phyloP scores from a whole-genome alignment of 352 stramenopile species.

The Pythium guiyangense region DNA sequence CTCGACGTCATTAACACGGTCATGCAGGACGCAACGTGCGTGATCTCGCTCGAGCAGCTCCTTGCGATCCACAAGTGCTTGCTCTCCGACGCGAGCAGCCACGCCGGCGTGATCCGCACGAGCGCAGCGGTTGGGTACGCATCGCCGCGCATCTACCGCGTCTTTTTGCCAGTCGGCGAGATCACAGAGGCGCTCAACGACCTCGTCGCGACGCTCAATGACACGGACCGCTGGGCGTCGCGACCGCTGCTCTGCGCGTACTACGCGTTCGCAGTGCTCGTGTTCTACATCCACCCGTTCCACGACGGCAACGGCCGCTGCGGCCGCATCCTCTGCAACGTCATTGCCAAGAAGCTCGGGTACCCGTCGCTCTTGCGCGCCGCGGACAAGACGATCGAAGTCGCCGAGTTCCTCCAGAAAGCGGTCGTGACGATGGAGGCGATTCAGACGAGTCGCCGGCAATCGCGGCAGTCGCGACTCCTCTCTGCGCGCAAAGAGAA shows the following conservation, averaged over 20 bases:
- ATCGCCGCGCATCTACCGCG: constrained; percentile 73
- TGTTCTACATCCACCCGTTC: constrained; percentile 85
- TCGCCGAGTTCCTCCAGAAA: constrained; percentile 68
- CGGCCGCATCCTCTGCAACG: constrained; percentile 65
- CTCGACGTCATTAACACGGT: constrained; percentile 64
- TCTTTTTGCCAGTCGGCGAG: constrained; percentile 69
- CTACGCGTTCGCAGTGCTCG: constrained; percentile 72
- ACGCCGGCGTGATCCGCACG: constrained; percentile 48
- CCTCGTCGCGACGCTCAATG: constrained; percentile 45
- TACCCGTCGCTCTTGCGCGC: constrained; percentile 57
- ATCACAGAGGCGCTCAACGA: constrained; percentile 40
- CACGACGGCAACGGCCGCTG: constrained; percentile 80
- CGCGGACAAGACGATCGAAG: constrained; percentile 79
- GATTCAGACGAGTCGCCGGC: constrained; percentile 48
- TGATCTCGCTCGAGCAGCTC: constrained; percentile 60
- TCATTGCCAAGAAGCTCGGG: constrained; percentile 69
- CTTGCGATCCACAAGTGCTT: constrained; percentile 55
- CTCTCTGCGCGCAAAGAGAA: constrained; percentile 62
- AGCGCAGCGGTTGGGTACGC: constrained; percentile 69
- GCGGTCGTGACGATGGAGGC: constrained; percentile 69
- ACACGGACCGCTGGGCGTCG: constrained; percentile 26
- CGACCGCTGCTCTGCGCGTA: constrained; percentile 68
- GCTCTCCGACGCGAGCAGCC: constrained; percentile 28
- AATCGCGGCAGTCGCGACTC: constrained; percentile 39
- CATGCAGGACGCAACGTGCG: constrained; percentile 41